These are phyloP conservation scores for Metschnikowia vanudenii DNA, from an alignment of 805 yeast species.

Conservation along the genomic window DNA sequence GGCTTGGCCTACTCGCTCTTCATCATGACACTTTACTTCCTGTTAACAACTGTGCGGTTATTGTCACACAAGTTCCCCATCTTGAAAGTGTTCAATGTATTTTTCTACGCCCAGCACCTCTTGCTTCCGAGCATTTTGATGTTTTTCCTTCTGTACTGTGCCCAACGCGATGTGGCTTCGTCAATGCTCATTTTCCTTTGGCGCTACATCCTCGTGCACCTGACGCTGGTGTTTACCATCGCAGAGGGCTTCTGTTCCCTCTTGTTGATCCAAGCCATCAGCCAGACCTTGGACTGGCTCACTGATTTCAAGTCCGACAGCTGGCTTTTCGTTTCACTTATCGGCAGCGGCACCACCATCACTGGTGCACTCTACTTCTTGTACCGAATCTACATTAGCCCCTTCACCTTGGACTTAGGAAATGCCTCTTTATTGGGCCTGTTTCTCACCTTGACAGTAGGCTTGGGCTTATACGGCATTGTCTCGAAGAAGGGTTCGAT, in stretches of 20 bases:
- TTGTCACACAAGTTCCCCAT: slow-evolving; percentile 42
- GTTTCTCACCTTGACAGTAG: slow-evolving; percentile 69
- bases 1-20: slow-evolving; percentile 84
- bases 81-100: slow-evolving; percentile 44
- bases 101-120: slow-evolving; percentile 81
- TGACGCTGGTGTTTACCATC: slow-evolving; percentile 86
- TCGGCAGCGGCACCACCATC: slow-evolving; percentile 70
- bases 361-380: slow-evolving; percentile 77
- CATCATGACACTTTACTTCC: slow-evolving; percentile 54
- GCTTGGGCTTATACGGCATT: slow-evolving; percentile 80
- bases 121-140: slow-evolving; percentile 80
- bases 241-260: slow-evolving; percentile 93
- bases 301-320: slow-evolving; percentile 61
- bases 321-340: slow-evolving; percentile 73
- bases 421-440: slow-evolving; percentile 87
- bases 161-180: slow-evolving; percentile 17
- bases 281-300: slow-evolving; percentile 76
- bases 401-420: slow-evolving; percentile 63
- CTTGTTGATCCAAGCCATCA: slow-evolving; percentile 87
- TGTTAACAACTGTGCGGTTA: slow-evolving; percentile 70
- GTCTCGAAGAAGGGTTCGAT: slow-evolving; percentile 82
- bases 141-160: slow-evolving; percentile 43
- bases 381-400: slow-evolving; percentile 78
- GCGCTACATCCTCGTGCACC: slow-evolving; percentile 67
- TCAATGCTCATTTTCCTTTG: slow-evolving; percentile 53